phyloP scores from a whole-genome alignment of 2,329 filamentous ascomycete species.

The Hymenoscyphus fraxineus region DNA sequence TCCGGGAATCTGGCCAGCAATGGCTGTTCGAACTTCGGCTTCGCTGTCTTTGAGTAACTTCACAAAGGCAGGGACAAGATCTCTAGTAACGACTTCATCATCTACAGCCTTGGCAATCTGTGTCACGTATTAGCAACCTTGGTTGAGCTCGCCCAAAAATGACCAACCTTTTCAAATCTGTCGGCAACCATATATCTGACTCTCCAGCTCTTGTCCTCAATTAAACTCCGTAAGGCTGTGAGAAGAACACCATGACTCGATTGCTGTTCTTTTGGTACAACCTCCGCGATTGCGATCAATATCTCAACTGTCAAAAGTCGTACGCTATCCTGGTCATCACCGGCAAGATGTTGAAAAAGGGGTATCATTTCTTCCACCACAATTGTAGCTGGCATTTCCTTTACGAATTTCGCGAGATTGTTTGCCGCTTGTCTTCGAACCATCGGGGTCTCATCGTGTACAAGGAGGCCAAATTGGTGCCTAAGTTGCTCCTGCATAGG shows the following conservation, averaged over 20 bases:
- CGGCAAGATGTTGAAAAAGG: conserved; percentile 92
- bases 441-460: conserved; percentile 99
- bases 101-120: conserved; percentile 98
- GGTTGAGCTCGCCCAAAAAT: not conserved
- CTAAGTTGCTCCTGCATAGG: conserved; percentile 87
- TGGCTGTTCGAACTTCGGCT: conserved; percentile 93
- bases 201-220: conserved; percentile 99
- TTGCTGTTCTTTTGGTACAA: conserved; percentile 97
- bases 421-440: conserved; percentile 94
- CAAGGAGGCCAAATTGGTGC: conserved; percentile 86
- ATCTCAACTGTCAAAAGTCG: conserved; percentile 94
- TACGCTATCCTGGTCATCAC: conserved; percentile 97
- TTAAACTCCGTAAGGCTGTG: conserved; percentile 84
- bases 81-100: conserved; percentile 89
- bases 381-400: conserved; percentile 86
- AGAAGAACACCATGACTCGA: conserved; percentile 91
- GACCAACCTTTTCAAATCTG: conserved; percentile 84
- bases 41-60: conserved; percentile 98
- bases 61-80: conserved; percentile 93
- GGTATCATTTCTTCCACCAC: conserved; percentile 99
- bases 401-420: conserved; percentile 95
- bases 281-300: conserved; percentile 92
- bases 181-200: conserved; percentile 99
- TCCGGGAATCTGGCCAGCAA: conserved; percentile 93
- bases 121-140: conserved; percentile 37